Percentiles rank a stretch among this genome's conserved stretches.
Evolutionary conservation across 2,329 filamentous ascomycete species (phyloP).

Genomic region (Epichloe bromicola): DNA sequence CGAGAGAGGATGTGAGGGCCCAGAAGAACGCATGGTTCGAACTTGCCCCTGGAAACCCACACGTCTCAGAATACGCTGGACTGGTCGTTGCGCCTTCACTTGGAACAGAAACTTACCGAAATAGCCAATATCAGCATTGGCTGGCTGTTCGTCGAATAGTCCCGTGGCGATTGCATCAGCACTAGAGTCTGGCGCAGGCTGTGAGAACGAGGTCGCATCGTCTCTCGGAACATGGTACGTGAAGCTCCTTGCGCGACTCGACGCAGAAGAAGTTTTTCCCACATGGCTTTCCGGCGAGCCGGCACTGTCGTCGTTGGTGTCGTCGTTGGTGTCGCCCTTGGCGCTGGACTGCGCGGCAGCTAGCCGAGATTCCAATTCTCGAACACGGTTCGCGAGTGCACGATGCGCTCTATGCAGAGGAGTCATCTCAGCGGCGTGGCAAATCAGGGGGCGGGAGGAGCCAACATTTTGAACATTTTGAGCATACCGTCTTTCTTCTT

Average conservation of each 20-base stretch:
- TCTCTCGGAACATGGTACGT: background rate
- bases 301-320: background rate
- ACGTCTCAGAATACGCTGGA: background rate
- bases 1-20: conserved; percentile 14
- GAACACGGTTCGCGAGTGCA: conserved; percentile 1
- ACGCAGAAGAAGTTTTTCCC: background rate
- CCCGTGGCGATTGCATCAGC: conserved; percentile 17
- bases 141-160: conserved; percentile 15
- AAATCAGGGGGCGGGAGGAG: too few species aligned
- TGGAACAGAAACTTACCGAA: conserved; percentile 10
- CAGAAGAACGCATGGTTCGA: conserved; percentile 19
- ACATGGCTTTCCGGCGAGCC: background rate
- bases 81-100: background rate
- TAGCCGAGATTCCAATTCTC: conserved; percentile 1
- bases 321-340: background rate
- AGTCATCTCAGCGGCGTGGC: background rate
- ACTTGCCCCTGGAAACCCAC: conserved; percentile 12
- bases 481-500: conserved; percentile 11
- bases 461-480: background rate
- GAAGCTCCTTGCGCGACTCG: background rate
- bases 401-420: background rate
- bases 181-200: conserved; percentile 10
- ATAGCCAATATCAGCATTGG: conserved; percentile 14
- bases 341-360: background rate
- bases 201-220: background rate